A percentile compares a stretch with the other conserved stretches of the same genome.
phyloP scores from a whole-genome alignment of 2,329 filamentous ascomycete genomes.

The Leptosphaerulina australis region DNA sequence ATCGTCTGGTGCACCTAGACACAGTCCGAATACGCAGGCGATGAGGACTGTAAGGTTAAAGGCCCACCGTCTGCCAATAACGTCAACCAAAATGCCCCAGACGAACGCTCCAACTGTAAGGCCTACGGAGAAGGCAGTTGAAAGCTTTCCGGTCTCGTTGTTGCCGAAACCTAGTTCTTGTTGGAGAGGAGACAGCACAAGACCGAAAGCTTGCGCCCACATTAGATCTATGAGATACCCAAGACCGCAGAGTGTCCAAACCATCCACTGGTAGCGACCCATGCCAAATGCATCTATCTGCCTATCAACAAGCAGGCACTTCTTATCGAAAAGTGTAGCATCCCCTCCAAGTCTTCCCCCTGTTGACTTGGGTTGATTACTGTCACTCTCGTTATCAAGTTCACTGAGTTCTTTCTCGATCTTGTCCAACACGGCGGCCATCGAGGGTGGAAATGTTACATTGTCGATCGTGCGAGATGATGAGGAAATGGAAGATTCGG shows the following conservation, averaged over 20 bases:
- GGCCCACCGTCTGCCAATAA: conserved; percentile 60
- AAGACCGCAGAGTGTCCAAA: conserved; percentile 61
- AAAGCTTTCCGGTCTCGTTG: conserved; percentile 58
- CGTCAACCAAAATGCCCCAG: conserved; percentile 63
- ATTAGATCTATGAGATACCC: conserved; percentile 63
- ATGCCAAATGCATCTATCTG: conserved; percentile 61
- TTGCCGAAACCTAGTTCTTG: conserved; percentile 62
- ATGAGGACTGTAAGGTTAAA: conserved; percentile 66
- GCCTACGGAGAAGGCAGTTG: conserved; percentile 60
- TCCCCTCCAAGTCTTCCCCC: conserved; percentile 1
- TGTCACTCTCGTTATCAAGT: conserved; percentile 11
- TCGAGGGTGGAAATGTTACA: conserved; percentile 10
- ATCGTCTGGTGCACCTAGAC: conserved; percentile 56
- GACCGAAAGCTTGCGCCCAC: conserved; percentile 64
- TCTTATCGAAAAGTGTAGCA: conserved; percentile 50
- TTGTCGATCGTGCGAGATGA: conserved; percentile 5
- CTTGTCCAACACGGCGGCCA: conserved; percentile 15
- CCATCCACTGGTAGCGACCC: conserved; percentile 60
- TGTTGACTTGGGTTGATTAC: background rate
- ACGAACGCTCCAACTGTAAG: conserved; percentile 62
- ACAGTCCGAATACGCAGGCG: conserved; percentile 60
- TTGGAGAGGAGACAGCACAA: conserved; percentile 60
- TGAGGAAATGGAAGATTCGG: conserved; percentile 4
- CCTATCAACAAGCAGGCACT: conserved; percentile 52
- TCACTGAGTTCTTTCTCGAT: conserved; percentile 15